phyloP scores from a whole-genome alignment of 2,329 filamentous ascomycete species.

The Neobulgaria alba region DNA sequence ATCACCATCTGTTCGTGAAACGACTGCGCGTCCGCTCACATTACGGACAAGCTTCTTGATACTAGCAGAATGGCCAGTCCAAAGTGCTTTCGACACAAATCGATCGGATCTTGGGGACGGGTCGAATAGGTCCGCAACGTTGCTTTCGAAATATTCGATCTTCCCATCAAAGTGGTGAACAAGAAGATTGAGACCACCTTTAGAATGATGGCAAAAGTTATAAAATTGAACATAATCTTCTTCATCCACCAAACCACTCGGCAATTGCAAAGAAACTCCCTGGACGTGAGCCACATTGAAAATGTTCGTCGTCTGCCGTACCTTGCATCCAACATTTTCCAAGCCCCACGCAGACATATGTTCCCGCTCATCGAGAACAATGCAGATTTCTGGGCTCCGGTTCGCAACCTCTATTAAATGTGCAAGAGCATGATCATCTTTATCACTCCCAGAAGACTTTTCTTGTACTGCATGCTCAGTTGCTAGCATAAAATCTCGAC shows the following conservation, averaged over 20 bases:
- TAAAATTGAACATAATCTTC: slow-evolving; percentile 56
- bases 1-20: slow-evolving; percentile 70
- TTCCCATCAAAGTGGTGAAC: slow-evolving; percentile 79
- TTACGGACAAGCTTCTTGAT: slow-evolving; percentile 84
- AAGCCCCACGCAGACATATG: slow-evolving; percentile 89
- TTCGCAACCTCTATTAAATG: slow-evolving; percentile 83
- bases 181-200: slow-evolving; percentile 62
- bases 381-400: slow-evolving; percentile 75
- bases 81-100: slow-evolving; percentile 54
- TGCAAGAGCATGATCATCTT: slow-evolving; percentile 63
- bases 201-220: slow-evolving; percentile 59
- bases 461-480: slow-evolving; percentile 67
- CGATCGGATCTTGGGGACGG: slow-evolving; percentile 52
- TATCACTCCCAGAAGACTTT: slow-evolving; percentile 38
- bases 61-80: slow-evolving; percentile 75
- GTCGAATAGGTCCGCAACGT: slow-evolving; percentile 74
- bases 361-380: slow-evolving; percentile 75
- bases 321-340: slow-evolving; percentile 71
- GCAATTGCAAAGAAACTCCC: slow-evolving; percentile 39
- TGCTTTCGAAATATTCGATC: slow-evolving; percentile 72
- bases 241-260: slow-evolving; percentile 13
- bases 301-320: slow-evolving; percentile 56
- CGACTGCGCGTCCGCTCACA: slow-evolving; percentile 67
- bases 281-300: slow-evolving; percentile 81
- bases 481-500: slow-evolving; percentile 67